A percentile compares a stretch with the other conserved stretches of the same genome.
These are phyloP conservation scores for Prunus kanzakura DNA, from an alignment of 306 rosid species.

Conservation along the genomic window DNA sequence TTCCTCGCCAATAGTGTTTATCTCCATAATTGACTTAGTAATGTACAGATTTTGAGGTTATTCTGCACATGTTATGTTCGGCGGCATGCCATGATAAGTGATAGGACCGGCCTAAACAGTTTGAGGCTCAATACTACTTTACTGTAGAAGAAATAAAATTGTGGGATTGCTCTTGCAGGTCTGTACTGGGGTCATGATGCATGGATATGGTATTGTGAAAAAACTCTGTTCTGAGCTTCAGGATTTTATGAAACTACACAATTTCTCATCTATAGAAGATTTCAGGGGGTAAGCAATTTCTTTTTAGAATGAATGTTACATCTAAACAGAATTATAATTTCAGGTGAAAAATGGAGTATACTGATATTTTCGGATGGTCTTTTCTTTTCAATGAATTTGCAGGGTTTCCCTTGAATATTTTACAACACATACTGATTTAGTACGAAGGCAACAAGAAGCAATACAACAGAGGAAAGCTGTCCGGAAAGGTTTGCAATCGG, in stretches of 20 bases:
- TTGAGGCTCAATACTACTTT: neutral
- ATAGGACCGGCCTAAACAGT: neutral
- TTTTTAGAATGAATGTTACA: neutral
- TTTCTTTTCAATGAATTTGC: conserved; percentile 16
- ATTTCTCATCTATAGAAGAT: conserved; percentile 81
- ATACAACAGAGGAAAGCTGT: conserved; percentile 75
- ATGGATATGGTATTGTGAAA: conserved; percentile 93
- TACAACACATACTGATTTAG: conserved; percentile 89
- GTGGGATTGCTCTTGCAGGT: conserved; percentile 41
- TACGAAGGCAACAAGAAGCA: conserved; percentile 81
- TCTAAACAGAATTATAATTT: neutral
- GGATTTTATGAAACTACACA: conserved; percentile 85
- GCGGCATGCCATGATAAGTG: neutral
- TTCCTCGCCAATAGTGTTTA: neutral
- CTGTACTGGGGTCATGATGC: conserved; percentile 99
- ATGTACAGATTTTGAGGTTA: neutral
- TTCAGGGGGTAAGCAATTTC: conserved; percentile 71
- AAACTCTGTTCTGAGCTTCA: conserved; percentile 71
- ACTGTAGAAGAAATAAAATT: neutral
- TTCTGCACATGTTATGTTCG: neutral
- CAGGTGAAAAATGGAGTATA: neutral
- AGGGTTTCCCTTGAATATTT: conserved; percentile 84
- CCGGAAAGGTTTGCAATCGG: conserved; percentile 79
- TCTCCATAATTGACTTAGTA: neutral
- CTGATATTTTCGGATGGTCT: neutral